These are phyloP conservation scores for Stentor roeselii DNA, from an alignment of 73 alveolate species.

Conservation along the genomic window DNA sequence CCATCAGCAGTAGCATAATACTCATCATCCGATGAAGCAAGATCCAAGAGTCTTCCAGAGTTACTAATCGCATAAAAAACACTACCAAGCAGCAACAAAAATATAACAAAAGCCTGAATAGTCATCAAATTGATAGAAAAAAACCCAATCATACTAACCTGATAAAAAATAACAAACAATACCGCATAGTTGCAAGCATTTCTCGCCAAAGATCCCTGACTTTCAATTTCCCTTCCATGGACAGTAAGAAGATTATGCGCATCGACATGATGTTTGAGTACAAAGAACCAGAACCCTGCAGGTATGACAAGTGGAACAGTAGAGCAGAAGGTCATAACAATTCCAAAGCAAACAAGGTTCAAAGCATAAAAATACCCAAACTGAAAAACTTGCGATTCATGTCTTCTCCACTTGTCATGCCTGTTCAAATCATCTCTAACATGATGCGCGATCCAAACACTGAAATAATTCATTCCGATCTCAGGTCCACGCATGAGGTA, in stretches of 20 bases:
- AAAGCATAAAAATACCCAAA: slow-evolving; percentile 93
- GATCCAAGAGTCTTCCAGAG: slow-evolving; percentile 40
- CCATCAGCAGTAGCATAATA: slow-evolving; percentile 24
- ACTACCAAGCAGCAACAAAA: slow-evolving; percentile 26
- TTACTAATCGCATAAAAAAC: slow-evolving; percentile 31
- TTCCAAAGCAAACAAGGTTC: slow-evolving; percentile 78
- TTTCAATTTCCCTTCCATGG: slow-evolving; percentile 66
- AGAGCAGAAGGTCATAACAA: slow-evolving; percentile 76
- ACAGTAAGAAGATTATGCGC: slow-evolving; percentile 72
- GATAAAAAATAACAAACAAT: slow-evolving; percentile 37
- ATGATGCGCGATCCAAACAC: slow-evolving; percentile 79
- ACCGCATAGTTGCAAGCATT: slow-evolving; percentile 34
- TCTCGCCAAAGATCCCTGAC: slow-evolving; percentile 45
- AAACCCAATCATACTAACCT: slow-evolving; percentile 53
- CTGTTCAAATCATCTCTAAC: slow-evolving; percentile 75
- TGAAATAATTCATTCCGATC: slow-evolving; percentile 64
- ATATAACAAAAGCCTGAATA: slow-evolving; percentile 31
- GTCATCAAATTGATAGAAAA: slow-evolving; percentile 31
- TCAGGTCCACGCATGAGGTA: slow-evolving; percentile 81
- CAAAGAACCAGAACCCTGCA: slow-evolving; percentile 79
- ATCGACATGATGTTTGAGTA: slow-evolving; percentile 86
- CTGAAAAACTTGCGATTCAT: slow-evolving; percentile 67
- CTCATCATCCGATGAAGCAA: slow-evolving; percentile 27
- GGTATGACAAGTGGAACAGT: slow-evolving; percentile 84
- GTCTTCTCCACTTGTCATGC: slow-evolving; percentile 81